These are phyloP conservation scores for Rhododendron ovatum DNA, from an alignment of 148 eudicot species.

Conservation along the genomic window DNA sequence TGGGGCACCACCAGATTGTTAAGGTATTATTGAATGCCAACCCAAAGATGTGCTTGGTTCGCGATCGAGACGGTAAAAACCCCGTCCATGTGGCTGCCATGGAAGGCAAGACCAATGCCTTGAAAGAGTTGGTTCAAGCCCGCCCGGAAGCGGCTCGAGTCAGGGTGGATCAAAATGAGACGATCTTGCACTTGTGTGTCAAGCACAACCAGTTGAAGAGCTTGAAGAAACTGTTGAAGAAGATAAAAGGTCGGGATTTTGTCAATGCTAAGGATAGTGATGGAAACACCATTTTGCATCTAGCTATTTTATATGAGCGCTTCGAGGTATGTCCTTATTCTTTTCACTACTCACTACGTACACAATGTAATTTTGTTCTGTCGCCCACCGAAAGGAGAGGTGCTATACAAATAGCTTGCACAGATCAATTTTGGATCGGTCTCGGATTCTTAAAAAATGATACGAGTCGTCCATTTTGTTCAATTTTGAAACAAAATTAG, in stretches of 20 bases:
- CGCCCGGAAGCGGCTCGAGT: constrained; percentile 23
- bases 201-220: constrained; percentile 7
- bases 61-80: constrained; percentile 32
- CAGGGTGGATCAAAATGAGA: constrained; percentile 14
- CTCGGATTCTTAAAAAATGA: too few species aligned
- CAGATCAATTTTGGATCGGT: too few species aligned
- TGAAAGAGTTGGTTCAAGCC: constrained; percentile 14
- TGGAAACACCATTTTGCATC: neutral
- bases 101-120: constrained; percentile 13
- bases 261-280: neutral
- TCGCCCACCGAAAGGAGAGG: too few species aligned
- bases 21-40: neutral
- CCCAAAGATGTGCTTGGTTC: constrained; percentile 25
- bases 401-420: too few species aligned
- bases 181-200: constrained; percentile 29
- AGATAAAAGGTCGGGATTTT: neutral
- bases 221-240: constrained; percentile 4
- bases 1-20: neutral
- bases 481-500: too few species aligned
- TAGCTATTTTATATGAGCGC: neutral
- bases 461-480: too few species aligned
- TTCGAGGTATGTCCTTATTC: neutral
- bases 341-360: too few species aligned
- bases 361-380: too few species aligned
- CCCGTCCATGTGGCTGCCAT: constrained; percentile 39